A percentile compares a stretch with the other conserved stretches of the same genome.
Conservation (phyloP, 768 basidiomycete genomes). For the Lactarius hatsudake region DNA sequence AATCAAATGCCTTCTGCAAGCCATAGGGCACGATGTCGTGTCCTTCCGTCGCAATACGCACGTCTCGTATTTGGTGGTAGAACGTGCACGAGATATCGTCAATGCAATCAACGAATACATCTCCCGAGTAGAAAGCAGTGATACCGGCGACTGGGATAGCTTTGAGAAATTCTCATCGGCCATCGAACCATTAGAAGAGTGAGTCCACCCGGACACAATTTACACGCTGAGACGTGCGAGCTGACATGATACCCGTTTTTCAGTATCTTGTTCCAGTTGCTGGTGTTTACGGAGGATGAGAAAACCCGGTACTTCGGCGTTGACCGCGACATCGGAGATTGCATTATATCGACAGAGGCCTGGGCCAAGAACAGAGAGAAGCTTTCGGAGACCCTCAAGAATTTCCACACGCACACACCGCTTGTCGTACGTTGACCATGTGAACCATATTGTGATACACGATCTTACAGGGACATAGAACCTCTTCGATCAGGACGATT, state of each 20-base stretch:
- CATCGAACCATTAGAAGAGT: slow-evolving; percentile 29
- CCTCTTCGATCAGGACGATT: not conserved
- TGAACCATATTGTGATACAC: not conserved
- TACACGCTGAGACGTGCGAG: not conserved
- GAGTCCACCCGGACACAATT: not conserved
- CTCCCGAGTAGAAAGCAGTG: slow-evolving; percentile 13
- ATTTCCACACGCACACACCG: not conserved
- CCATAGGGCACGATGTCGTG: slow-evolving; percentile 21
- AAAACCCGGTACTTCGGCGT: slow-evolving; percentile 12
- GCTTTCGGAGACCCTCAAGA: slow-evolving; percentile 4
- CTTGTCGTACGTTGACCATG: slow-evolving; percentile 7
- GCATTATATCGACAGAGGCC: not conserved
- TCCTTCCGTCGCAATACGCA: slow-evolving; percentile 27
- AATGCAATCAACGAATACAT: slow-evolving; percentile 24
- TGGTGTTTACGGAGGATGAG: slow-evolving; percentile 17
- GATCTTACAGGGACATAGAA: not conserved
- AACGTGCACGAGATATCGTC: slow-evolving; percentile 25
- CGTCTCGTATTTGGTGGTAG: slow-evolving; percentile 25
- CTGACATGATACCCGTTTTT: not conserved
- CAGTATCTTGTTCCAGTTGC: slow-evolving; percentile 16
- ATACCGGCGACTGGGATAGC: slow-evolving; percentile 21
- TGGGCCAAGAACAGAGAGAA: slow-evolving; percentile 18
- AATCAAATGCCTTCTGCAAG: slow-evolving; percentile 25
- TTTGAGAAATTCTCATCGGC: slow-evolving; percentile 25
- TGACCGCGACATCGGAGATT: not conserved